Evolutionary conservation across 1,284 basidiomycete genomes (phyloP), one percentile per base, ranked within the genome.

Genomic region (Trichosporon coremiiforme): DNA sequence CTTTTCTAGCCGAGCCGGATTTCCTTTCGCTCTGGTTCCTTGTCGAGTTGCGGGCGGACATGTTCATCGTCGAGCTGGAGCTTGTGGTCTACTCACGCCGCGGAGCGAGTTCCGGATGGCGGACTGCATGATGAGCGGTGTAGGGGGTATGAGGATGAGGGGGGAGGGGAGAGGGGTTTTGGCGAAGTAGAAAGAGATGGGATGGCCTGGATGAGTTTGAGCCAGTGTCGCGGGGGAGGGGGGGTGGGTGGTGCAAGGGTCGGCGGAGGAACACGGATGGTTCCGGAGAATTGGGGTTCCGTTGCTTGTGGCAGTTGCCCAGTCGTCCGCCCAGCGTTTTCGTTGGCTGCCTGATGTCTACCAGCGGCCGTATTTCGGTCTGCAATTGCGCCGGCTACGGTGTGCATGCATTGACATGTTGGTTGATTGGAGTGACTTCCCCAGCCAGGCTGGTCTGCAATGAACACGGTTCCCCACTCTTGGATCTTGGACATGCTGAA

Each of bases 71-170:
- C 20, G 29, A 29, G 13, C 35, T 31, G 47, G 31, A 33, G 47
- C 47, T 50, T 50, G n/a, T n/a, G n/a, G n/a, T 67, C 76, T 75
- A 74, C 78, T 80, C 68, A 79, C 79, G 70, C 80, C 73, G 75
- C 79, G 75, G 72, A 82, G 73, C 84, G 91, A 89, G 87, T 91
- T 92, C 87, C 90, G 89, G 86, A 95, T 86, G 84, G 91, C 91
- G 86, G 91, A 89, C 86, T 94, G 92, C 93, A 95, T 95, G 68
- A 73, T 82, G 85, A 71, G 71, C 72, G 72, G 71, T 71, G 72
- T 71, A 67, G 68, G 65, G 68, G 73, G 79, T 82, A 71, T 68
- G 71, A 71, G 72, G 76, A 73, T 70, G 63, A 85, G 85, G 86
- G 86, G 66, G 86, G 86, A 72, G 86, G 82, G 68, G 64, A 62